Evolutionary conservation across 1,139 yeast species (phyloP).

Genomic region (Candida sp.): DNA sequence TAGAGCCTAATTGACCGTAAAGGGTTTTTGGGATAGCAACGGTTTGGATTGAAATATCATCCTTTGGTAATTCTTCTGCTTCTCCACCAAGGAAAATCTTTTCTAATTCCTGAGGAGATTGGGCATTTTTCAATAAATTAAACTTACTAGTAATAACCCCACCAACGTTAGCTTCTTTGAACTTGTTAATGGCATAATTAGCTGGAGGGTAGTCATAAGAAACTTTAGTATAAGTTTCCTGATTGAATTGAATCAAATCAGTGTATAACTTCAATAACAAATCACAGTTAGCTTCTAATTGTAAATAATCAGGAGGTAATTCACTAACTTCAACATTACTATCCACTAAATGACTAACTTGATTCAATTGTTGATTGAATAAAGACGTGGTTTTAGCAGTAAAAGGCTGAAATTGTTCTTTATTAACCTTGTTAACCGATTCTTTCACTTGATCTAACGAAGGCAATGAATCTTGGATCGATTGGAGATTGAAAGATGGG

Average conservation of each 20-base stretch:
- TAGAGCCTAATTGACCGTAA: constrained; percentile 39
- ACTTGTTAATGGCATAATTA: constrained; percentile 38
- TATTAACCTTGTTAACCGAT: constrained; percentile 36
- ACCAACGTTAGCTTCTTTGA: constrained; percentile 62
- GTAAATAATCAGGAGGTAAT: constrained; percentile 68
- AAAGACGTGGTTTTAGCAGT: constrained; percentile 39
- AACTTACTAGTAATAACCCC: constrained; percentile 52
- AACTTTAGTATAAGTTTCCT: constrained; percentile 59
- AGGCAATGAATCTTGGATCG: constrained; percentile 44
- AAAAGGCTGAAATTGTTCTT: constrained; percentile 42
- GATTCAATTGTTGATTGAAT: constrained; percentile 37
- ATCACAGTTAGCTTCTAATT: constrained; percentile 65
- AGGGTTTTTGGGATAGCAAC: constrained; percentile 41
- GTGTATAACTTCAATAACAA: constrained; percentile 57
- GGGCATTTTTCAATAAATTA: constrained; percentile 56
- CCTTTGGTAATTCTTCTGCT: constrained; percentile 11
- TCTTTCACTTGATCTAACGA: constrained; percentile 40
- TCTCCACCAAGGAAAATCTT: constrained; percentile 36
- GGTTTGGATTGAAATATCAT: constrained; percentile 26
- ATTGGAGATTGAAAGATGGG: constrained; percentile 44
- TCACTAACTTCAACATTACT: constrained; percentile 49
- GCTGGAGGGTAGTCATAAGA: constrained; percentile 78
- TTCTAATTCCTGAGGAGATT: constrained; percentile 65
- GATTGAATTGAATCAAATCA: constrained; percentile 54
- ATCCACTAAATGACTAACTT: constrained; percentile 31